Percentiles rank a stretch among this genome's conserved stretches.
Conservation (phyloP, 306 rosid genomes). For the Cicer yamashitae region DNA sequence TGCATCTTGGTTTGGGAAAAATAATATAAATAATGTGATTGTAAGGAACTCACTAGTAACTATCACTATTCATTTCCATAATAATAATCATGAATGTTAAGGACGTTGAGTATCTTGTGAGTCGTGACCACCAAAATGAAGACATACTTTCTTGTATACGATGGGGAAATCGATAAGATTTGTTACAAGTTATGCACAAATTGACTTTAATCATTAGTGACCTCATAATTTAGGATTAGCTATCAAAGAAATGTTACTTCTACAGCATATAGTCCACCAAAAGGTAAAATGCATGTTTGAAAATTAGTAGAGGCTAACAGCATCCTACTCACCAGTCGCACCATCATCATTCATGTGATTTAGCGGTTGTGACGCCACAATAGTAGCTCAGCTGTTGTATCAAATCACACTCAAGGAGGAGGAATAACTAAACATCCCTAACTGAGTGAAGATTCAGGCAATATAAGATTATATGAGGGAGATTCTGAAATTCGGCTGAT, state of each 20-base stretch:
- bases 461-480: conserved; percentile 20
- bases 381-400: conserved; percentile 28
- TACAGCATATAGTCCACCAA: background rate
- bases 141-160: background rate
- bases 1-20: conserved; percentile 23
- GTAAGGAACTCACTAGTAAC: background rate
- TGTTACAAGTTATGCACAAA: background rate
- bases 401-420: conserved; percentile 18
- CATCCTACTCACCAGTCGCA: conserved; percentile 4
- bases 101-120: conserved; percentile 18
- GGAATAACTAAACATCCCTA: conserved; percentile 27
- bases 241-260: background rate
- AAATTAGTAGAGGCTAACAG: conserved; percentile 26
- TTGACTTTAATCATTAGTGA: conserved; percentile 18
- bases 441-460: conserved; percentile 26
- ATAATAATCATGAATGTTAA: conserved; percentile 9
- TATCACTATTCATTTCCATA: background rate
- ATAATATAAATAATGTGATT: background rate
- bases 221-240: conserved; percentile 21
- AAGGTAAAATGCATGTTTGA: conserved; percentile 25
- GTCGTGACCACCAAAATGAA: background rate
- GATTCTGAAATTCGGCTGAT: conserved; percentile 24
- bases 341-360: conserved; percentile 13
- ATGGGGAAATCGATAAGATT: background rate
- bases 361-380: background rate